Percentiles rank a stretch among this genome's conserved stretches.
phyloP scores from a whole-genome alignment of 2,329 filamentous ascomycete genomes.

The Botrytis paeoniae region DNA sequence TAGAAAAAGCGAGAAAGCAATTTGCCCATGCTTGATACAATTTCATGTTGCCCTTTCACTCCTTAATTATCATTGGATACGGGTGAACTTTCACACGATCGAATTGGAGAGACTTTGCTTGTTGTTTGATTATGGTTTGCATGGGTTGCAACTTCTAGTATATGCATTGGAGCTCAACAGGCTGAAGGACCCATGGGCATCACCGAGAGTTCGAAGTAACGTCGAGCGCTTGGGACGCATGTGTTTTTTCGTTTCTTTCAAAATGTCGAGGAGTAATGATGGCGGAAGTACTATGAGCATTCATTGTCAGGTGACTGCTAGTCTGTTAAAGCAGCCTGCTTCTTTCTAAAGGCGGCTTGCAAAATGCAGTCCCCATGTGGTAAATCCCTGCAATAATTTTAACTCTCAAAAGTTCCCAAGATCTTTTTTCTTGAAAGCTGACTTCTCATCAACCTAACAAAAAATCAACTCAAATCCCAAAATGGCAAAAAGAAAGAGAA shows the following conservation, averaged over 20 bases:
- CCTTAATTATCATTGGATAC: not conserved
- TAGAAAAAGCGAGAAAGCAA: not conserved
- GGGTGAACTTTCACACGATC: not conserved
- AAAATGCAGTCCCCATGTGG: not conserved
- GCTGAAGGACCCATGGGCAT: not conserved
- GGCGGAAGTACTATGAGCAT: not conserved
- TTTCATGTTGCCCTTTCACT: not conserved
- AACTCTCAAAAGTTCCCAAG: not conserved
- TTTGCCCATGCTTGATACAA: not conserved
- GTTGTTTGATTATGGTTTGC: not conserved
- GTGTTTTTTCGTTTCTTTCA: not conserved
- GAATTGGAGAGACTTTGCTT: not conserved
- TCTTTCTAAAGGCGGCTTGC: not conserved
- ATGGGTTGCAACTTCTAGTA: not conserved
- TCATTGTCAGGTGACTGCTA: not conserved
- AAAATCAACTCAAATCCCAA: not conserved
- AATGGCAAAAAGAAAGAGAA: conserved; percentile 39
- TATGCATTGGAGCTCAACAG: not conserved
- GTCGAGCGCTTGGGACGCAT: not conserved
- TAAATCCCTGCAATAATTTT: conserved; percentile 19
- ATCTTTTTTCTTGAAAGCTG: conserved; percentile 3
- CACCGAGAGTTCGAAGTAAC: not conserved
- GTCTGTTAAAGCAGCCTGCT: not conserved
- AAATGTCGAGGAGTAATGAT: not conserved
- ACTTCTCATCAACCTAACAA: not conserved